Evolutionary conservation across 2,329 filamentous ascomycete species (phyloP).

Genomic region (Fusarium pseudograminearum): DNA sequence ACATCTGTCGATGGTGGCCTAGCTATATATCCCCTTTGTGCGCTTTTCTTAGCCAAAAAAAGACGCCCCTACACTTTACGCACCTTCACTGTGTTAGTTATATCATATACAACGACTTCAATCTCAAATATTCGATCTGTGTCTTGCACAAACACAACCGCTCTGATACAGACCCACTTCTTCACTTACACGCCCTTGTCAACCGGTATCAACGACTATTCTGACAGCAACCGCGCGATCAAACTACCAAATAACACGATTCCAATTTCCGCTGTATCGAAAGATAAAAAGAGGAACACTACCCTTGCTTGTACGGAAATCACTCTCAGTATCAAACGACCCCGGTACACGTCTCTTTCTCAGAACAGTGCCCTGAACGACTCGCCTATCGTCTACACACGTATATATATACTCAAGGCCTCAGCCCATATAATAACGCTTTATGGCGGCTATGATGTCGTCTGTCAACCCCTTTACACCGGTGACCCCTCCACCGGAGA

Average conservation of each 20-base stretch:
- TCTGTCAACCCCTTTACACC: slow-evolving; percentile 49
- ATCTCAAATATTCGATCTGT: slow-evolving; percentile 24
- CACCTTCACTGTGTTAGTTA: slow-evolving; percentile 27
- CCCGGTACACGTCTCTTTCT: slow-evolving; percentile 29
- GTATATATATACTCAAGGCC: slow-evolving; percentile 36
- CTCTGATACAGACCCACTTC: slow-evolving; percentile 25
- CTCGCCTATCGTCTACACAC: slow-evolving; percentile 6
- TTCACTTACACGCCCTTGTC: slow-evolving; percentile 37
- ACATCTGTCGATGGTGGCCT: slow-evolving; percentile 50
- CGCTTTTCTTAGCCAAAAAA: slow-evolving; percentile 35
- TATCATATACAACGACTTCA: slow-evolving; percentile 32
- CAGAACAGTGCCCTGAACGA: slow-evolving; percentile 29
- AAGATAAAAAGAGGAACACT: slow-evolving; percentile 34
- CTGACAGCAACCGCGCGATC: slow-evolving; percentile 18
- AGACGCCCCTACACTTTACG: slow-evolving; percentile 23
- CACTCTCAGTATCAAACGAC: slow-evolving; percentile 18
- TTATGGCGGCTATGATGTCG: slow-evolving; percentile 50
- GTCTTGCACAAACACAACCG: slow-evolving; percentile 23
- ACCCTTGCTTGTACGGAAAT: slow-evolving; percentile 28
- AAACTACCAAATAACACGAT: slow-evolving; percentile 29
- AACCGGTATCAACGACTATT: slow-evolving; percentile 15
- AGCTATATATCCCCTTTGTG: slow-evolving; percentile 49
- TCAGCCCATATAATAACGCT: slow-evolving; percentile 33
- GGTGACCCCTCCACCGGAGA: slow-evolving; percentile 49
- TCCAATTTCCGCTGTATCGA: slow-evolving; percentile 15